Evolutionary conservation across 2,329 filamentous ascomycete genomes (phyloP).

Genomic region (Fusarium nygamai): DNA sequence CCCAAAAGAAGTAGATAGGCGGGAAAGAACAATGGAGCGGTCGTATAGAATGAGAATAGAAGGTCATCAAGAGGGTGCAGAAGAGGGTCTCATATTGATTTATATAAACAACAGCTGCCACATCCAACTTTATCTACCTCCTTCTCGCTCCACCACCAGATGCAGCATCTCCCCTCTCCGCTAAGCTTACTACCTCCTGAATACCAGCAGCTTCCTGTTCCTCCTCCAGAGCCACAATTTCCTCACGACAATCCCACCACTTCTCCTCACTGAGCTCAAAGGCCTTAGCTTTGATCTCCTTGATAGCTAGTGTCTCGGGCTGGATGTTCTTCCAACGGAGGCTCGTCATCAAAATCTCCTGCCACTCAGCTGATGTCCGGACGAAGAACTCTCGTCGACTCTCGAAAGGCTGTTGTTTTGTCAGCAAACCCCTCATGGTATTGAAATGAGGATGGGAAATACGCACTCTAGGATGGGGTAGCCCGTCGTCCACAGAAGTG

Average conservation of each 20-base stretch:
- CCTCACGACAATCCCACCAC: conserved; percentile 98
- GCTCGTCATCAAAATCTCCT: conserved; percentile 82
- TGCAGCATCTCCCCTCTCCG: conserved; percentile 72
- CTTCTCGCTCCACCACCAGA: conserved; percentile 47
- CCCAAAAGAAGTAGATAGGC: not conserved
- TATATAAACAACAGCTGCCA: not conserved
- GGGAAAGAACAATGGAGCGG: not conserved
- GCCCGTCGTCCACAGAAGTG: conserved; percentile 73
- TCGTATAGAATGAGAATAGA: not conserved
- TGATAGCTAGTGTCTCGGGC: conserved; percentile 76
- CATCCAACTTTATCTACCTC: conserved; percentile 33
- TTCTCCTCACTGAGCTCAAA: conserved; percentile 94
- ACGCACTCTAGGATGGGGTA: conserved; percentile 73
- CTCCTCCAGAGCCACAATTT: conserved; percentile 90
- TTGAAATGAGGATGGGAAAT: not conserved
- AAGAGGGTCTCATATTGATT: not conserved
- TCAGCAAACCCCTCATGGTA: not conserved
- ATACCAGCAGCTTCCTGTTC: conserved; percentile 97
- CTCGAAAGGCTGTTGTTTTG: conserved; percentile 79
- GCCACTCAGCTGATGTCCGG: conserved; percentile 89
- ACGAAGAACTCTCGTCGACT: conserved; percentile 90
- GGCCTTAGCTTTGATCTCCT: conserved; percentile 91
- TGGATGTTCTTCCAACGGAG: conserved; percentile 74
- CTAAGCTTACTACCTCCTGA: conserved; percentile 89
- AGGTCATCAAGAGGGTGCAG: not conserved